Evolutionary conservation across 352 stramenopile genomes (phyloP).

Genomic region (Phytophthora vignae): DNA sequence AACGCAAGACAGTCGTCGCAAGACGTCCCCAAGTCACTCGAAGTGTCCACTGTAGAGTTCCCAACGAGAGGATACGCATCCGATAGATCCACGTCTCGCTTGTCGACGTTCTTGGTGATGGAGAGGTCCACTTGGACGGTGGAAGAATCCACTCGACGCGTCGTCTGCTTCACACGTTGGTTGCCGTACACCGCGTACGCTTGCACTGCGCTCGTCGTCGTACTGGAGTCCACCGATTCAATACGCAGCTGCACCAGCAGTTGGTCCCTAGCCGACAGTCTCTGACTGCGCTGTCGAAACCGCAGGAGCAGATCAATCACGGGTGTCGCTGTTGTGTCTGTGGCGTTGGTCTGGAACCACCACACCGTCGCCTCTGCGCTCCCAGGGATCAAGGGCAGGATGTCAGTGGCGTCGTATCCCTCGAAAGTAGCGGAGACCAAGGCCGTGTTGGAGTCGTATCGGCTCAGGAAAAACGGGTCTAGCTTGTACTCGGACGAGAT

Average conservation of each 20-base stretch:
- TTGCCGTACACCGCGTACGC: slow-evolving; percentile 45
- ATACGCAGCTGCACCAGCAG: slow-evolving; percentile 34
- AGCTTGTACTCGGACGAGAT: slow-evolving; percentile 34
- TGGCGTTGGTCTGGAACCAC: slow-evolving; percentile 38
- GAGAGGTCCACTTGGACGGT: slow-evolving; percentile 33
- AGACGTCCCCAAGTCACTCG: slow-evolving; percentile 5
- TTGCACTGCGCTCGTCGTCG: slow-evolving; percentile 21
- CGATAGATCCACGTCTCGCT: slow-evolving; percentile 16
- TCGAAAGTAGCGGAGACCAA: slow-evolving; percentile 44
- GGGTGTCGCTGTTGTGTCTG: background rate
- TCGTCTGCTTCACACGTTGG: slow-evolving; percentile 31
- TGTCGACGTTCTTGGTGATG: slow-evolving; percentile 25
- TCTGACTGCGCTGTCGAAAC: slow-evolving; percentile 48
- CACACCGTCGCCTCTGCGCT: slow-evolving; percentile 26
- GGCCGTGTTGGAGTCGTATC: slow-evolving; percentile 30
- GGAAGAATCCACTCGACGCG: slow-evolving; percentile 12
- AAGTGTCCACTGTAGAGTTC: background rate
- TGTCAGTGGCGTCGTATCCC: background rate
- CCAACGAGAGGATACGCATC: slow-evolving; percentile 39
- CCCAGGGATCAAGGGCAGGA: slow-evolving; percentile 31
- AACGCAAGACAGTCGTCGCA: slow-evolving; percentile 16
- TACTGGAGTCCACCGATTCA: slow-evolving; percentile 10
- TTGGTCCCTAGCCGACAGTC: slow-evolving; percentile 37
- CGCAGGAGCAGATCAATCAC: slow-evolving; percentile 42
- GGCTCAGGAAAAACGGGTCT: slow-evolving; percentile 42